Evolutionary conservation across 164 flowering plant genomes (phyloP).

Genomic region (Sedum album): DNA sequence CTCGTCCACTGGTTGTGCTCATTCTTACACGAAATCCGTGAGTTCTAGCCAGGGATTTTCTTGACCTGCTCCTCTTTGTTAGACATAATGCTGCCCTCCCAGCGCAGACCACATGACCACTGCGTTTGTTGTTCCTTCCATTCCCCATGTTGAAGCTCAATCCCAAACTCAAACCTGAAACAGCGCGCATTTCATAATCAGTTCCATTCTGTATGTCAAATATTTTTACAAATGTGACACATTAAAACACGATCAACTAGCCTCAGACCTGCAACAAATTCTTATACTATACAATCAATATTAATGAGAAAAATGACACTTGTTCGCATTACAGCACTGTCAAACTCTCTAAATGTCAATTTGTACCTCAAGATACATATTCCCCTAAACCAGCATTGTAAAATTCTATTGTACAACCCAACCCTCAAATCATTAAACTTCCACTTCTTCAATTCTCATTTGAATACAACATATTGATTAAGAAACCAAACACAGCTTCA

Average conservation of each 20-base stretch:
- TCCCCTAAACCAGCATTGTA: neutral
- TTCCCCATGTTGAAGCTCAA: conserved; percentile 29
- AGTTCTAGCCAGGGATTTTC: conserved; percentile 82
- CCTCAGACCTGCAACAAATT: too few relatives aligned
- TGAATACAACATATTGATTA: neutral
- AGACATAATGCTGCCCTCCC: conserved; percentile 58
- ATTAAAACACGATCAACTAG: neutral
- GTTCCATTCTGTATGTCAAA: neutral
- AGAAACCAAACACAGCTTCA: neutral
- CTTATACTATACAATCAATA: neutral
- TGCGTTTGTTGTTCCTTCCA: conserved; percentile 21
- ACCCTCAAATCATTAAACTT: neutral
- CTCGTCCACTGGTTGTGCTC: conserved; percentile 87
- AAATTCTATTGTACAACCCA: neutral
- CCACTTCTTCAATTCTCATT: neutral
- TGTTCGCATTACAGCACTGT: neutral
- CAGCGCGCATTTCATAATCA: neutral
- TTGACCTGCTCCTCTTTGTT: conserved; percentile 79
- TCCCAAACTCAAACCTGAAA: conserved; percentile 61
- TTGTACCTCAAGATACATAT: neutral
- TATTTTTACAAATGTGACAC: neutral
- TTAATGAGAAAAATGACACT: neutral
- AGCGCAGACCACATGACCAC: conserved; percentile 54
- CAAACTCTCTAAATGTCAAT: neutral
- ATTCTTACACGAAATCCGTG: conserved; percentile 85